Conservation (phyloP, 164 flowering plant species). For the Vitis rotundifolia region DNA sequence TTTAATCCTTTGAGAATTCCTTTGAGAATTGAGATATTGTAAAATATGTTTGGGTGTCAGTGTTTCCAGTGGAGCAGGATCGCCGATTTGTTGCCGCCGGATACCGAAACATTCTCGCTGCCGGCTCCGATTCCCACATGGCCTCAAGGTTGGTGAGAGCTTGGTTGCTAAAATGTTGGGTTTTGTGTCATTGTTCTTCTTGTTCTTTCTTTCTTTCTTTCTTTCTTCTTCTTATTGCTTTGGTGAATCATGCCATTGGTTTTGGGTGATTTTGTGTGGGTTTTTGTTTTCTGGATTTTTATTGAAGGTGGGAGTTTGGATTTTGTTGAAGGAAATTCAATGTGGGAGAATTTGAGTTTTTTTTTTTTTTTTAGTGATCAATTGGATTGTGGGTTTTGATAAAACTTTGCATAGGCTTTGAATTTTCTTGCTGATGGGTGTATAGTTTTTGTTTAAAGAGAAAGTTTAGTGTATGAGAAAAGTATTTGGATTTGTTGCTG, state of each 20-base stretch:
- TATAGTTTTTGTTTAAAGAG: too few species aligned
- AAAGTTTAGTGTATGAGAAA: too few species aligned
- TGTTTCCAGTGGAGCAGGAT: conserved; percentile 37
- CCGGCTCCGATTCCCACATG: conserved; percentile 46
- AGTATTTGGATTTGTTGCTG: too few species aligned
- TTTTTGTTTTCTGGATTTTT: background rate
- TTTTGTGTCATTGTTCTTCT: background rate
- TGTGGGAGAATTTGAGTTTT: too few species aligned
- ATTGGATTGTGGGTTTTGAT: too few species aligned
- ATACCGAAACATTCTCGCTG: conserved; percentile 35
- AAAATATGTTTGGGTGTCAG: conserved; percentile 37
- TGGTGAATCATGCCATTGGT: background rate
- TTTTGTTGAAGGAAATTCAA: background rate
- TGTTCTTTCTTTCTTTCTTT: background rate
- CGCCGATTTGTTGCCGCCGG: conserved; percentile 15
- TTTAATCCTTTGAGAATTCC: too few species aligned
- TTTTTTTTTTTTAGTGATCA: too few species aligned
- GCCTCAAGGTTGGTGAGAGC: conserved; percentile 35
- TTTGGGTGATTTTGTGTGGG: background rate
- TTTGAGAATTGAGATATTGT: conserved; percentile 5
- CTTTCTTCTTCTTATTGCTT: background rate
- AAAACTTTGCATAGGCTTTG: too few species aligned
- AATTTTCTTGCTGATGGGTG: too few species aligned
- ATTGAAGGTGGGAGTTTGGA: background rate
- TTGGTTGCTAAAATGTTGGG: background rate